Percentiles rank a stretch among this genome's conserved stretches.
These are phyloP conservation scores for Desmodesmus armatus DNA, from an alignment of 139 green algal species.

Conservation along the genomic window DNA sequence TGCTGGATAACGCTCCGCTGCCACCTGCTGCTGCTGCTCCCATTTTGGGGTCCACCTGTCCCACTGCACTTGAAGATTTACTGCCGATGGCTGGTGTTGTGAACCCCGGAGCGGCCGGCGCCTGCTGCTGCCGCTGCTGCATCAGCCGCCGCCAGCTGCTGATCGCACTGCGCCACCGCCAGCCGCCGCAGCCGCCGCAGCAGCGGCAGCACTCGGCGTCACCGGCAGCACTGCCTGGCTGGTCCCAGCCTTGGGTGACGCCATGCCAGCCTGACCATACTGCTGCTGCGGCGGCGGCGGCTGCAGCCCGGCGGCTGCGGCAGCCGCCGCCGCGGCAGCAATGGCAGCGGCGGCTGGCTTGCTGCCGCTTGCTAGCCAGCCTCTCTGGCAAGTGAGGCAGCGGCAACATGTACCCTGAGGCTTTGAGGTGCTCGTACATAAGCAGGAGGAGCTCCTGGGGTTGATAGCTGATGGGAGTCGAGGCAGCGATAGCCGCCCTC, in stretches of 20 bases:
- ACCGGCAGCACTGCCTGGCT: not conserved
- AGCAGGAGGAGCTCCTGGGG: conserved; percentile 80
- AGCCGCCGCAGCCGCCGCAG: not conserved
- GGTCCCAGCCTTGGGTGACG: not conserved
- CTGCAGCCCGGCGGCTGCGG: not conserved
- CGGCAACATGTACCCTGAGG: conserved; percentile 63
- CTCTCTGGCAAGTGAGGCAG: conserved; percentile 66
- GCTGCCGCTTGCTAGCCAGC: conserved; percentile 27
- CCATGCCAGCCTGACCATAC: not conserved
- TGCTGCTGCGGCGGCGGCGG: not conserved
- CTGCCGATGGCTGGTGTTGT: not conserved
- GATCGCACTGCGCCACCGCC: conserved; percentile 4
- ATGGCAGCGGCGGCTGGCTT: not conserved
- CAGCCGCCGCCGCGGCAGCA: not conserved
- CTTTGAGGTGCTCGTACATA: conserved; percentile 79
- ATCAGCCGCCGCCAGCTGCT: not conserved
- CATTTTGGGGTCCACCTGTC: not conserved
- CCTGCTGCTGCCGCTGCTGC: not conserved
- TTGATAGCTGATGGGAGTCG: conserved; percentile 74
- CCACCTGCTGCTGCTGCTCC: conserved; percentile 8
- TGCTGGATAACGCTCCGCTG: not conserved
- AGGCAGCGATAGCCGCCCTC: conserved; percentile 75
- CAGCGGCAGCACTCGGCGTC: not conserved
- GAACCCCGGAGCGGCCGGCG: too few relatives aligned
- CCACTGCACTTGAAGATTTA: not conserved